A percentile compares a stretch with the other conserved stretches of the same genome.
These are phyloP conservation scores for Dipteronia sinensis DNA, from an alignment of 345 rosid genomes.

Conservation along the genomic window DNA sequence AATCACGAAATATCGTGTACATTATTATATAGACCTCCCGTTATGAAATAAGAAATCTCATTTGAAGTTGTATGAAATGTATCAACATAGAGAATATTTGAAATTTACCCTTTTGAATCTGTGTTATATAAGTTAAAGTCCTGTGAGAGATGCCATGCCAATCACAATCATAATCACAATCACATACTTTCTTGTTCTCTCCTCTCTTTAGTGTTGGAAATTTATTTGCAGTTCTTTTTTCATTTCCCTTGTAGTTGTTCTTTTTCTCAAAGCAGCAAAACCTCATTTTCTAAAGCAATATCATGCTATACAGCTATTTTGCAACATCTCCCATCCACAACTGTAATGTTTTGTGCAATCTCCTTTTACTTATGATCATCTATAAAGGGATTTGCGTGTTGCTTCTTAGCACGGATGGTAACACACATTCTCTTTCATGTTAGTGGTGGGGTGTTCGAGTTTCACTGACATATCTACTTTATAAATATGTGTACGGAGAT, in stretches of 20 bases:
- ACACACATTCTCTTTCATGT: too few species aligned
- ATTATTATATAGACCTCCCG: too few species aligned
- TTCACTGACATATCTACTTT: too few species aligned
- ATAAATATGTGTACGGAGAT: too few species aligned
- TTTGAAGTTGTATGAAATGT: too few species aligned
- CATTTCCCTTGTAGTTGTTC: not conserved
- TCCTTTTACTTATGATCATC: not conserved
- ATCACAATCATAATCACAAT: not conserved
- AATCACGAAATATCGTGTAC: too few species aligned
- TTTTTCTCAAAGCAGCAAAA: too few species aligned
- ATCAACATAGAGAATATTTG: too few species aligned
- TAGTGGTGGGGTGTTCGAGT: too few species aligned
- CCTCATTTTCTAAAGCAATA: not conserved
- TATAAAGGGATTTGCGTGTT: not conserved
- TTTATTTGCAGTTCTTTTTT: not conserved
- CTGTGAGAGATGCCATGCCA: not conserved
- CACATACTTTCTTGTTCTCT: not conserved
- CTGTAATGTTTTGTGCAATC: not conserved
- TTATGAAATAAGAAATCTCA: too few species aligned
- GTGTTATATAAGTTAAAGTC: not conserved
- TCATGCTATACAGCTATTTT: not conserved
- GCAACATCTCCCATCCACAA: not conserved
- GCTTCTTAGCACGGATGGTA: too few species aligned
- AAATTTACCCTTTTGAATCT: not conserved
- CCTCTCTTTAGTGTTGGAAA: not conserved